Base-by-base conservation (phyloP, 306 rosid genomes). In the Canavalia gladiata region DNA sequence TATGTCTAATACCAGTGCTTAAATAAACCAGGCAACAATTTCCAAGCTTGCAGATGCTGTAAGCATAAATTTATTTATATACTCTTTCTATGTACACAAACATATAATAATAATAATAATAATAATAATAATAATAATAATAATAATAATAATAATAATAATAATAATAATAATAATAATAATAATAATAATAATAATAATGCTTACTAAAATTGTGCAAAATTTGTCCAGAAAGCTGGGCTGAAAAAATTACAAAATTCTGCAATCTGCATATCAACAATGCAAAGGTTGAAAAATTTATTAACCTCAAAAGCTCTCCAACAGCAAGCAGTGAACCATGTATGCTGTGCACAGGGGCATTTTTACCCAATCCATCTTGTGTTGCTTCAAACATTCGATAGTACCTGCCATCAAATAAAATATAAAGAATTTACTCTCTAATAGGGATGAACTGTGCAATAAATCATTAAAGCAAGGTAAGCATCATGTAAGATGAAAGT, bases 301-400 rank as follows among this genome's bases (percentile, higher is more conserved):
- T 80, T 55, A 75, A 95, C 99, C 99, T 95, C 85, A 95, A 88
- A 75, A 95, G 99, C 90, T 95, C 99, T 77, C 99, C 99, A 79
- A 95, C 98, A 50, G 99, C 99, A 86, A 95, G 99, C 81, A 95
- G 82, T 37, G 99, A 95, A 83, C 99, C 99, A 83, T 95, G 99
- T 84, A 95, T 93, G 81, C 99, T 90, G 90, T 95, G 96, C 72
- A 95, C 92, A 12, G 98, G 97, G 81, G 99, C 98, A 89, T 86
- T 93, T 93, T 65, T 91, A 79, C 91, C 97, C 88, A 95, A 83
- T 84, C 99, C 99, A 81, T 91, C 97, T 77, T 93, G 98, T 25
- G 99, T 93, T 68, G 97, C 98, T 91, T 95, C 99, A 77, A 93
- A 95, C 98, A 95, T 93, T 69, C 97, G 93, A 84, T 93, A 95